These are phyloP conservation scores for Backusella macrospora DNA, from an alignment of 192 early-diverging fungal genomes.

Conservation along the genomic window DNA sequence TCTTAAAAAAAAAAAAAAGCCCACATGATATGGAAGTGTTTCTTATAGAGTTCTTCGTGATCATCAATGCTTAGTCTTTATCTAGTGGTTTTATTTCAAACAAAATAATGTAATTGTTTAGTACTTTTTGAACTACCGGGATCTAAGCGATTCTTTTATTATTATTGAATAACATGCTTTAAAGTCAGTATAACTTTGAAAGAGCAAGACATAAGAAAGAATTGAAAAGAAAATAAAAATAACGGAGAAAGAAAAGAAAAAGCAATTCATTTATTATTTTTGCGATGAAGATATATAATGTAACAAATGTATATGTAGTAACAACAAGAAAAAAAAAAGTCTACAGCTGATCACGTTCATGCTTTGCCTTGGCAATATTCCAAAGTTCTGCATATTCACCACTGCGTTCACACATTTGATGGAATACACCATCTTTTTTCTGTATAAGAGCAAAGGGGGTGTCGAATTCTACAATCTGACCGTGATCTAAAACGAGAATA, in stretches of 20 bases:
- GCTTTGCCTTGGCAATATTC: slow-evolving; percentile 58
- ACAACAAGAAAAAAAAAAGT: neutral
- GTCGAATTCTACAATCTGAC: slow-evolving; percentile 80
- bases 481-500: slow-evolving; percentile 83
- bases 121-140: too few relatives aligned
- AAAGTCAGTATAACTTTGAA: too few relatives aligned
- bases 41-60: too few relatives aligned
- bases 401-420: slow-evolving; percentile 81
- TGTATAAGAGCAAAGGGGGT: slow-evolving; percentile 71
- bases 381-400: slow-evolving; percentile 77
- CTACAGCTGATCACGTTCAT: slow-evolving; percentile 25
- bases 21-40: too few relatives aligned
- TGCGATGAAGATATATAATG: neutral
- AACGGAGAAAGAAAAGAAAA: too few relatives aligned
- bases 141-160: too few relatives aligned
- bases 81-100: too few relatives aligned
- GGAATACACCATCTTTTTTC: slow-evolving; percentile 62
- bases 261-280: neutral
- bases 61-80: too few relatives aligned
- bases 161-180: too few relatives aligned
- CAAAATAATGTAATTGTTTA: too few relatives aligned
- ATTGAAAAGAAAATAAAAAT: neutral
- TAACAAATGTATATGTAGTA: neutral
- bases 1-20: too few relatives aligned
- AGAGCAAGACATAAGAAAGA: too few relatives aligned